phyloP scores from a whole-genome alignment of 768 basidiomycete species.

The Tylopilus felleus region DNA sequence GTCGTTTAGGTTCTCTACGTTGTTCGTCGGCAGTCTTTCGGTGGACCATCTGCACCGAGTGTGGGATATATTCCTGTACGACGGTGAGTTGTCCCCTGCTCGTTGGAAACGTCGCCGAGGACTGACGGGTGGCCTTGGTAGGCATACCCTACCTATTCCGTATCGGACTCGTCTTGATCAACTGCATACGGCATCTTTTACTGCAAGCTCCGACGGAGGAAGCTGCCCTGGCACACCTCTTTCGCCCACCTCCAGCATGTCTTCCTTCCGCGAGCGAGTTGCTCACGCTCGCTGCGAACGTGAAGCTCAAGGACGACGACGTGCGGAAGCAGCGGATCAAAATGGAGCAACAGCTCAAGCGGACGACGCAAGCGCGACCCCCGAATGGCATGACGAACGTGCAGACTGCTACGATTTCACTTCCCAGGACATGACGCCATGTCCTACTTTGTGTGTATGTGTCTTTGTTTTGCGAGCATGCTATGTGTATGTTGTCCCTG shows the following conservation, averaged over 20 bases:
- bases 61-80: conserved; percentile 82
- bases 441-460: background rate
- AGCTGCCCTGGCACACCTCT: conserved; percentile 46
- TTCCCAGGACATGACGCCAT: conserved; percentile 17
- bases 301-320: conserved; percentile 80
- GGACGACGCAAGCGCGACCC: conserved; percentile 44
- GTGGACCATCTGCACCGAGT: conserved; percentile 63
- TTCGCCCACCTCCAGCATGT: conserved; percentile 46
- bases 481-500: conserved; percentile 10
- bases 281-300: conserved; percentile 54
- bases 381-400: conserved; percentile 26
- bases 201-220: conserved; percentile 49
- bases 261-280: conserved; percentile 62
- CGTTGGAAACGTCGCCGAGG: background rate
- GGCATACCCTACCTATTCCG: conserved; percentile 73
- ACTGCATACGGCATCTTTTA: conserved; percentile 56
- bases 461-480: conserved; percentile 8
- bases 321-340: conserved; percentile 71
- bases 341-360: conserved; percentile 70
- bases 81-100: conserved; percentile 47
- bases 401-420: conserved; percentile 29
- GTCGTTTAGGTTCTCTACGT: conserved; percentile 58
- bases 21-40: conserved; percentile 69
- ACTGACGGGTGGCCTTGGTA: conserved; percentile 26
- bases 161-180: conserved; percentile 63